These are phyloP conservation scores for Fraxinus excelsior DNA, from an alignment of 257 asterid species.

Conservation along the genomic window DNA sequence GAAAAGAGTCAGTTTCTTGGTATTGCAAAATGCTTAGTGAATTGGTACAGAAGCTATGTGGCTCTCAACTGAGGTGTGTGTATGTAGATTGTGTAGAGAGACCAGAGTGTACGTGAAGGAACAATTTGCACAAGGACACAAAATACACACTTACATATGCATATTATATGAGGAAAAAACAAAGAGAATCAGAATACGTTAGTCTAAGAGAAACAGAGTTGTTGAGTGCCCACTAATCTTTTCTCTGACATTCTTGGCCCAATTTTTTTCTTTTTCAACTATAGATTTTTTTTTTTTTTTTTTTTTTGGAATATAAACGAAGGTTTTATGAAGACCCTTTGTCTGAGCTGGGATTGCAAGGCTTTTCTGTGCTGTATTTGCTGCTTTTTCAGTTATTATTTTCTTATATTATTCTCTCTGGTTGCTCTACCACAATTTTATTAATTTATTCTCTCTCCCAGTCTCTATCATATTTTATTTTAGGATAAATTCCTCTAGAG, in stretches of 20 bases:
- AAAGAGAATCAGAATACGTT: slow-evolving; percentile 25
- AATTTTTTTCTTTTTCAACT: background rate
- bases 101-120: slow-evolving; percentile 64
- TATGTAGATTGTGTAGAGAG: slow-evolving; percentile 11
- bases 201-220: slow-evolving; percentile 27
- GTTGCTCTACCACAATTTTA: background rate
- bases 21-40: slow-evolving; percentile 42
- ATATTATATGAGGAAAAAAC: slow-evolving; percentile 24
- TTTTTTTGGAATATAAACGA: background rate
- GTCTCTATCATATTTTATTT: background rate
- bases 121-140: slow-evolving; percentile 28
- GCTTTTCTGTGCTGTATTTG: background rate
- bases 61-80: slow-evolving; percentile 34
- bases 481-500: background rate
- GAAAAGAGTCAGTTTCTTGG: slow-evolving; percentile 60
- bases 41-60: slow-evolving; percentile 30
- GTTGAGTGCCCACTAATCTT: slow-evolving; percentile 42
- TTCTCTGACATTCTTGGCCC: slow-evolving; percentile 43
- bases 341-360: background rate
- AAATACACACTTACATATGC: slow-evolving; percentile 33
- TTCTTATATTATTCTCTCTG: background rate
- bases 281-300: background rate
- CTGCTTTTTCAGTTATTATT: background rate
- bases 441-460: background rate
- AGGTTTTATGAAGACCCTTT: background rate